Evolutionary conservation across 495 filamentous ascomycete species (phyloP), one percentile per base, ranked within the genome.

Genomic region (Penicillium ucsense): DNA sequence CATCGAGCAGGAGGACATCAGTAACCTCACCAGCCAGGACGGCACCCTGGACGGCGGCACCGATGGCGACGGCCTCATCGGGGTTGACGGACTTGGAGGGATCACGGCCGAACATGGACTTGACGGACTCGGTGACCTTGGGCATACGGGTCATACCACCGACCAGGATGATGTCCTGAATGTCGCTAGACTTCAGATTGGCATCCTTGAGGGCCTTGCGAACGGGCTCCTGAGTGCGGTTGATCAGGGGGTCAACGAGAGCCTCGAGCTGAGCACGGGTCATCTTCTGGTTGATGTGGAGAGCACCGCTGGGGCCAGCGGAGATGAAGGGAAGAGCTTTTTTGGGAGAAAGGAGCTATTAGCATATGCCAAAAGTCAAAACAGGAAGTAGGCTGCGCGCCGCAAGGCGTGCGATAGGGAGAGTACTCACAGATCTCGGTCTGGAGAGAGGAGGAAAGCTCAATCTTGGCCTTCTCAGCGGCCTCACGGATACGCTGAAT

Each of bases 111-210:
- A 98, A 98, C 67, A 97, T 89, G 72, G 75, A 82, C 83, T 94
- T 95, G 62, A 97, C 92, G 34, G 89, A 94, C 75, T 97, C 90
- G 52, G 83, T 83, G 59, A 98, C 92, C 83, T 96, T 98, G 60
- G 92, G 92, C 92, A 98, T 98, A 75, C 92, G 94, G 55, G 94
- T 96, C 92, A 97, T 97, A 73, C 92, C 92, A 81, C 92, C 92
- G 46, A 98, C 92, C 29, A 98, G 84, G 66, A 98, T 97, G 59
- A 98, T 88, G 63, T 98, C 92, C 74, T 98, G 89, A 69, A 98
- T 94, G 46, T 98, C 94, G 71, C 87, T 89, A 52, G 92, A 82
- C 72, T 89, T 80, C 39, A 98, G 82, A 66, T 84, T 84, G 65
- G 92, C 94, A 69, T 98, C 92, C 81, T 96, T 97, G 30, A 98